phyloP scores from a whole-genome alignment of 1,139 yeast genomes.

The Meyerozyma elateridarum region DNA sequence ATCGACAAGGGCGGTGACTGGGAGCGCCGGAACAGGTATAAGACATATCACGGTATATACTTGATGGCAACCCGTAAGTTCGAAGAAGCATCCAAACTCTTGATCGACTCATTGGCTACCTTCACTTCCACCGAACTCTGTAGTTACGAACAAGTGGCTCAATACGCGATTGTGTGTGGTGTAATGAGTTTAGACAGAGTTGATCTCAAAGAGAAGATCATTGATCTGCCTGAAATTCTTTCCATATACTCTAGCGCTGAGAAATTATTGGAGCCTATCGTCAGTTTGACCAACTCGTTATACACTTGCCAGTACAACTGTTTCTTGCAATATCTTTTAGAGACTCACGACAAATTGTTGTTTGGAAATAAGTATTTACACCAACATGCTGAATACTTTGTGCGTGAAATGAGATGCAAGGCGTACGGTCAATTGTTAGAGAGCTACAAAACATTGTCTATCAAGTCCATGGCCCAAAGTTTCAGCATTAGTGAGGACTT shows the following conservation, averaged over 20 bases:
- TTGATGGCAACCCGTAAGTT: conserved; percentile 83
- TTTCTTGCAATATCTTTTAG: conserved; percentile 73
- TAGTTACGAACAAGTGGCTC: conserved; percentile 85
- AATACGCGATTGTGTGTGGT: conserved; percentile 84
- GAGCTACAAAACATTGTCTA: conserved; percentile 84
- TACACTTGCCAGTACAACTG: conserved; percentile 85
- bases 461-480: conserved; percentile 90
- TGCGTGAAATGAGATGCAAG: conserved; percentile 91
- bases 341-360: conserved; percentile 72
- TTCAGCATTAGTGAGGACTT: conserved; percentile 87
- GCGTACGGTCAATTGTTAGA: conserved; percentile 93
- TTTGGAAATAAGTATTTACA: conserved; percentile 70
- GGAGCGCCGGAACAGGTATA: conserved; percentile 95
- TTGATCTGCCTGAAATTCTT: conserved; percentile 92
- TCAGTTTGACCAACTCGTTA: conserved; percentile 77
- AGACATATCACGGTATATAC: conserved; percentile 86
- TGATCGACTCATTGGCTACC: conserved; percentile 90
- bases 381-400: conserved; percentile 76
- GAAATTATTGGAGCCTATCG: conserved; percentile 66
- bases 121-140: conserved; percentile 94
- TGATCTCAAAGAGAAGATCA: conserved; percentile 75
- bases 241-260: conserved; percentile 72
- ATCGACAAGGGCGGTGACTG: conserved; percentile 98
- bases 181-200: conserved; percentile 78
- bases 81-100: conserved; percentile 71